Percentiles rank a stretch among this genome's conserved stretches.
Conservation (phyloP, 371 early-diverging fungal genomes). For the Rhizopus sp. region DNA sequence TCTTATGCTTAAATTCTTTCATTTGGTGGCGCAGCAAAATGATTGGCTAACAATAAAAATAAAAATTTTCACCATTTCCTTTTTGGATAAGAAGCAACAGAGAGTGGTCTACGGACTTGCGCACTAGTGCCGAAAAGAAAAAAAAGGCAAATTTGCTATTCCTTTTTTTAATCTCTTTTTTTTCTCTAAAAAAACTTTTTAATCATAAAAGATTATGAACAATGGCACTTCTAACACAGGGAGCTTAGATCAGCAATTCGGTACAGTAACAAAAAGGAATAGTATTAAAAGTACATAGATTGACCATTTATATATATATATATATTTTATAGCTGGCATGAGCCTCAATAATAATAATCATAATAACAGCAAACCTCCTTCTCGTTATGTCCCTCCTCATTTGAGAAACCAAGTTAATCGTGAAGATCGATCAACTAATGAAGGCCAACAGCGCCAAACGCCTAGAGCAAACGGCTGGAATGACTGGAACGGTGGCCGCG, state of each 20-base stretch:
- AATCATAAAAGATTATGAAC: constrained; percentile 44
- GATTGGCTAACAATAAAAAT: neutral
- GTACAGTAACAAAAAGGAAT: constrained; percentile 32
- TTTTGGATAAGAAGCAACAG: neutral
- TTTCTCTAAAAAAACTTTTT: constrained; percentile 17
- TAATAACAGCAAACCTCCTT: constrained; percentile 29
- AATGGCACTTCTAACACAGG: constrained; percentile 57
- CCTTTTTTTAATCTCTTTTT: constrained; percentile 19
- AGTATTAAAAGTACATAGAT: neutral
- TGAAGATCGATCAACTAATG: constrained; percentile 13
- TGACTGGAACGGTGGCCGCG: constrained; percentile 28
- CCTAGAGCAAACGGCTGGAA: constrained; percentile 27
- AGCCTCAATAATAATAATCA: constrained; percentile 50
- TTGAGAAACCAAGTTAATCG: constrained; percentile 41
- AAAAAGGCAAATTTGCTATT: neutral
- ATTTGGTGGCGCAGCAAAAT: constrained; percentile 4
- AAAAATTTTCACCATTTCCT: constrained; percentile 2
- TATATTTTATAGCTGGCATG: constrained; percentile 60
- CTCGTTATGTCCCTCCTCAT: constrained; percentile 55
- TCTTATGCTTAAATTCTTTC: too few relatives aligned
- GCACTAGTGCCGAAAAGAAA: neutral
- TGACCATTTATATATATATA: neutral
- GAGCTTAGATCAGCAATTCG: constrained; percentile 69
- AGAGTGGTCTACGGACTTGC: neutral
- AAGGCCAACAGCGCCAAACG: constrained; percentile 3